Evolutionary conservation across 2,329 filamentous ascomycete genomes (phyloP).

Genomic region (Diaporthe eres): DNA sequence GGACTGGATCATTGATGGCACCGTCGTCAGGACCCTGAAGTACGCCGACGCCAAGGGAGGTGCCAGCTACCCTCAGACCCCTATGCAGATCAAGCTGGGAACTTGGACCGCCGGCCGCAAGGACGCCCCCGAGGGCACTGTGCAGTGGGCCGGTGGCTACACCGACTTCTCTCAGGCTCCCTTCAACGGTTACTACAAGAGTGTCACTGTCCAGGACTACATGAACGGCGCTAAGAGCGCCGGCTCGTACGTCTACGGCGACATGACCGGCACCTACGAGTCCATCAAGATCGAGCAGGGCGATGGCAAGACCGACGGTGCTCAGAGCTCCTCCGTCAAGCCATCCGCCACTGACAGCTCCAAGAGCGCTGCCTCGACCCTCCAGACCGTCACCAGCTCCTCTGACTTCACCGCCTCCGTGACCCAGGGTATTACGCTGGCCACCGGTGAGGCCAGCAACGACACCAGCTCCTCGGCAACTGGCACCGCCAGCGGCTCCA

Average conservation of each 20-base stretch:
- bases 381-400: slow-evolving; percentile 31
- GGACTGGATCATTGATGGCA: slow-evolving; percentile 71
- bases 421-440: slow-evolving; percentile 30
- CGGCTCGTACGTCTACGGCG: slow-evolving; percentile 67
- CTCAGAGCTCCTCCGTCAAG: slow-evolving; percentile 43
- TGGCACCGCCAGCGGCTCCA: slow-evolving; percentile 8
- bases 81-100: slow-evolving; percentile 76
- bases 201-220: slow-evolving; percentile 68
- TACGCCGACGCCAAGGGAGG: slow-evolving; percentile 65
- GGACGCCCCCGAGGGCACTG: slow-evolving; percentile 67
- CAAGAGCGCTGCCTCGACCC: slow-evolving; percentile 41
- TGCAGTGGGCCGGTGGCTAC: slow-evolving; percentile 76
- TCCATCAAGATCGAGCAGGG: slow-evolving; percentile 66
- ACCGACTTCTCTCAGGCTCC: slow-evolving; percentile 67
- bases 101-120: slow-evolving; percentile 67
- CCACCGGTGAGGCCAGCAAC: slow-evolving; percentile 19
- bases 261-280: slow-evolving; percentile 63
- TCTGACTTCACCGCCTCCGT: slow-evolving; percentile 18
- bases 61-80: slow-evolving; percentile 76
- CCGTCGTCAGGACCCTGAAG: slow-evolving; percentile 60
- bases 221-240: slow-evolving; percentile 63
- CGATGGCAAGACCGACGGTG: slow-evolving; percentile 47
- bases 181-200: slow-evolving; percentile 71
- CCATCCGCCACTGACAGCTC: slow-evolving; percentile 43
- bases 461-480: slow-evolving; percentile 33